A percentile compares a stretch with the other conserved stretches of the same genome.
Evolutionary conservation across 257 asterid species (phyloP).

Genomic region (Solanum etuberosum): DNA sequence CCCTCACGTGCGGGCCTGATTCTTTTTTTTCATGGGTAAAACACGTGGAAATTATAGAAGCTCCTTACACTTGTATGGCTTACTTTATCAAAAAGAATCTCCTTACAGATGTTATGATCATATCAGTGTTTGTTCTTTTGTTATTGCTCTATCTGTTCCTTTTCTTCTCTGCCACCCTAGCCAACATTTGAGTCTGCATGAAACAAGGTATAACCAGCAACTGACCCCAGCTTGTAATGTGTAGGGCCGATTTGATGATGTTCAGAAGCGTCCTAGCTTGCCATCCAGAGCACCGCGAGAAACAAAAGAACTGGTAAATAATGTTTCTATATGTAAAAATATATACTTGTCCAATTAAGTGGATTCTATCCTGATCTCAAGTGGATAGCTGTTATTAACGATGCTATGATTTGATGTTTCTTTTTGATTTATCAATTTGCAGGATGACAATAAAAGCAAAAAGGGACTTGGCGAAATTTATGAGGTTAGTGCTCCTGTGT

Average conservation of each 20-base stretch:
- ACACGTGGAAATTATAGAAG: neutral
- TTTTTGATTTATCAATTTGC: slow-evolving; percentile 8
- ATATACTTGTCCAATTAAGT: neutral
- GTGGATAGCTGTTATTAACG: neutral
- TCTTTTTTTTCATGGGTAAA: neutral
- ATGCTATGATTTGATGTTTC: neutral
- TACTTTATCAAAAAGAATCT: neutral
- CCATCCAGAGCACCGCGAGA: slow-evolving; percentile 53
- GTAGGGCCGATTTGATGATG: slow-evolving; percentile 85
- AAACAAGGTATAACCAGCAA: neutral
- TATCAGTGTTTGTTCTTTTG: neutral
- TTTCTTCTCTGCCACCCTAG: neutral
- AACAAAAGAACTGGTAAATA: slow-evolving; percentile 61
- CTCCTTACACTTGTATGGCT: neutral
- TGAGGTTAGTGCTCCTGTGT: slow-evolving; percentile 46
- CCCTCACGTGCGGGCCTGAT: neutral
- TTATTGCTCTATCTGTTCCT: neutral
- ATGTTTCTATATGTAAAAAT: neutral
- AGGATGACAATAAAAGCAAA: slow-evolving; percentile 93
- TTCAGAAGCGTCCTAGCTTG: slow-evolving; percentile 58
- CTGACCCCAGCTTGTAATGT: neutral
- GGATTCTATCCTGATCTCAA: neutral
- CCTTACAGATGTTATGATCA: neutral
- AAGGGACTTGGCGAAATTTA: slow-evolving; percentile 89
- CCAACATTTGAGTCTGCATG: neutral